These are phyloP conservation scores for Balakata baccata DNA, from an alignment of 345 rosid genomes.

Conservation along the genomic window DNA sequence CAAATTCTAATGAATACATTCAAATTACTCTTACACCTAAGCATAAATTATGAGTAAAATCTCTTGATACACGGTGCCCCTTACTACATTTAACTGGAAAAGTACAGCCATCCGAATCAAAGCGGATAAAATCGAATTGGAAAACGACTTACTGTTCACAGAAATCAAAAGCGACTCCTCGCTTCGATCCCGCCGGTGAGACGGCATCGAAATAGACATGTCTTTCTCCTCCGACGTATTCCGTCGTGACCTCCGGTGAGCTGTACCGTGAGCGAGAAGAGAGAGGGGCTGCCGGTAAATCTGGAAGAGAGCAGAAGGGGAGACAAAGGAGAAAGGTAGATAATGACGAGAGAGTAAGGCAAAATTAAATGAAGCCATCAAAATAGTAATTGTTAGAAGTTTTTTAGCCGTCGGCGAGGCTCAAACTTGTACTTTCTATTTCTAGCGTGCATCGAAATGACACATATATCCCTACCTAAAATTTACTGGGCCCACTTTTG, in stretches of 20 bases:
- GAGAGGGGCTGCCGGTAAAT: neutral
- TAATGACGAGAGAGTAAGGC: constrained; percentile 17
- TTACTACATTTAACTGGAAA: no score
- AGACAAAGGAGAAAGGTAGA: neutral
- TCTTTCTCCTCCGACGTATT: neutral
- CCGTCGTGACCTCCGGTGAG: constrained; percentile 21
- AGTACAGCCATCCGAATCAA: no score
- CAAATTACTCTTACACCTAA: neutral
- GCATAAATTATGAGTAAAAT: neutral
- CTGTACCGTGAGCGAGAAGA: neutral
- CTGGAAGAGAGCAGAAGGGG: constrained; percentile 7
- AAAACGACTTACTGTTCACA: constrained; percentile 34
- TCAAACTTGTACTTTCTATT: neutral
- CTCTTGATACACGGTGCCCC: neutral
- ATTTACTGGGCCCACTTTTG: neutral
- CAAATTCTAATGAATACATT: neutral
- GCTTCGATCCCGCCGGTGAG: constrained; percentile 42
- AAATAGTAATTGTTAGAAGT: neutral
- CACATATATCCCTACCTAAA: neutral
- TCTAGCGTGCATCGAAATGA: neutral
- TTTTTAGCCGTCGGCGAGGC: neutral
- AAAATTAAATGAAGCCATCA: constrained; percentile 17
- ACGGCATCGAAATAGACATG: constrained; percentile 32
- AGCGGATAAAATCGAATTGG: neutral
- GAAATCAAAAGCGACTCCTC: constrained; percentile 44